Evolutionary conservation across 2,329 filamentous ascomycete genomes (phyloP).

Genomic region (Fusarium sp.): DNA sequence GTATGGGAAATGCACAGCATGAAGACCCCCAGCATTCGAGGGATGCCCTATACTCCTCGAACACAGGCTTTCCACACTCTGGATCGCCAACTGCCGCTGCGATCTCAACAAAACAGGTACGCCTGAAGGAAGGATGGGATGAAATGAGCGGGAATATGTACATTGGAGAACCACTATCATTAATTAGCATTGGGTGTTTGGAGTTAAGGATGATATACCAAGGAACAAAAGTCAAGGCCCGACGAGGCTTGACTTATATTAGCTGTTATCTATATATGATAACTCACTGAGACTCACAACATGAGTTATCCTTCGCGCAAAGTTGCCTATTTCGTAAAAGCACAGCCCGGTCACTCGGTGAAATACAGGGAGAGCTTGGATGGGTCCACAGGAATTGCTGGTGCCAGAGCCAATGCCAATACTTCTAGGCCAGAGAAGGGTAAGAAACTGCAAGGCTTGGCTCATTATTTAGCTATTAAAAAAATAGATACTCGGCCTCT

Average conservation of each 20-base stretch:
- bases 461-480: not conserved
- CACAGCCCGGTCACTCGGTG: not conserved
- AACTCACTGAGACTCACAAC: not conserved
- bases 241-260: conserved; percentile 10
- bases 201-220: conserved; percentile 38
- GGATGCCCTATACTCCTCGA: conserved; percentile 69
- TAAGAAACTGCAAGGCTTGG: not conserved
- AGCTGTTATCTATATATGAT: not conserved
- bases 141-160: not conserved
- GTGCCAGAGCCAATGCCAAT: not conserved
- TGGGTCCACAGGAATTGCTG: not conserved
- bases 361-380: conserved; percentile 1
- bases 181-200: conserved; percentile 34
- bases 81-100: conserved; percentile 66
- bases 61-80: conserved; percentile 75
- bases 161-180: conserved; percentile 13
- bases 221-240: conserved; percentile 18
- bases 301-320: not conserved
- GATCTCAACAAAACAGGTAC: conserved; percentile 47
- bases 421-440: not conserved
- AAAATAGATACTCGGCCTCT: not conserved
- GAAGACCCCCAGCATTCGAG: conserved; percentile 47
- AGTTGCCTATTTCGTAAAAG: conserved; percentile 11
- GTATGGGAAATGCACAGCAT: conserved; percentile 70
- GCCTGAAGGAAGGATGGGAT: not conserved